A percentile compares a stretch with the other conserved stretches of the same genome.
These are phyloP conservation scores for Aureobasidium sp. DNA, from an alignment of 2,329 filamentous ascomycete genomes.

Conservation along the genomic window DNA sequence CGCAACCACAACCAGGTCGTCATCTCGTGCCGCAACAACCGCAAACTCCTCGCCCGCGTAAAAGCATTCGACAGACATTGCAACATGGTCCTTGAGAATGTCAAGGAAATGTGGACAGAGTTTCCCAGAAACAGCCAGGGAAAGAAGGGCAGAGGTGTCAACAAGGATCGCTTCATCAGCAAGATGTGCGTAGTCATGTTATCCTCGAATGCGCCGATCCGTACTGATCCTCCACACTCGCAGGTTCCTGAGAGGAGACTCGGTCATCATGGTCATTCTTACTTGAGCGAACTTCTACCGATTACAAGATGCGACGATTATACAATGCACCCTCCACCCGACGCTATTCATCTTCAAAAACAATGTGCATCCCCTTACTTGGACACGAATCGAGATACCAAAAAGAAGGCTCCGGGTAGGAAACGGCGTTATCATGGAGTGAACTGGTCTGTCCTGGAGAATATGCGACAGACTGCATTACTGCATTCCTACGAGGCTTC, in stretches of 20 bases:
- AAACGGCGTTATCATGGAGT: conserved; percentile 1
- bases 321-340: conserved; percentile 1
- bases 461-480: background rate
- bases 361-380: background rate
- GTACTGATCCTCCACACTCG: background rate
- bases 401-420: background rate
- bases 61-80: conserved; percentile 99
- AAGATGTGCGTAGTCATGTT: conserved; percentile 74
- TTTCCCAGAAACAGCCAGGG: conserved; percentile 84
- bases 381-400: conserved; percentile 14
- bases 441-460: background rate
- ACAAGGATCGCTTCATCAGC: conserved; percentile 98
- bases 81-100: conserved; percentile 99
- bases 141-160: conserved; percentile 90
- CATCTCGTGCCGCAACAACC: conserved; percentile 98
- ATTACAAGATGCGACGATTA: conserved; percentile 2
- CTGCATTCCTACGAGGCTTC: background rate
- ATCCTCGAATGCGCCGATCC: background rate
- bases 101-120: conserved; percentile 99
- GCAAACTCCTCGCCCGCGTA: conserved; percentile 95
- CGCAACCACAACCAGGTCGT: conserved; percentile 95
- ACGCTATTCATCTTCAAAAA: background rate
- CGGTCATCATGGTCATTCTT: conserved; percentile 84
- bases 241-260: conserved; percentile 80
- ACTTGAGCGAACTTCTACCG: conserved; percentile 61